phyloP scores from a whole-genome alignment of 129 eudicot species.

The Mikania micrantha region DNA sequence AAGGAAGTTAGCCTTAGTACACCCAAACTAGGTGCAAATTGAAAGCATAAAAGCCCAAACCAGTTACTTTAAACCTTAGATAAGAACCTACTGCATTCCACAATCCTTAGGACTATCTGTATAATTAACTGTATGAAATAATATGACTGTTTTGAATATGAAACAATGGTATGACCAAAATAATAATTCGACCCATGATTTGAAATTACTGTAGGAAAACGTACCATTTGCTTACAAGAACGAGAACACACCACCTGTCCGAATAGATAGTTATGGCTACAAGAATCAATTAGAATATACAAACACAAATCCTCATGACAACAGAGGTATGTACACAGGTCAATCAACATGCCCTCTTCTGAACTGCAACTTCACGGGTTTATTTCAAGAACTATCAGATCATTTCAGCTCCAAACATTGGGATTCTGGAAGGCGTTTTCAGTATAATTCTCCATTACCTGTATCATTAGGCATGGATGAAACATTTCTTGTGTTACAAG shows the following conservation, averaged over 20 bases:
- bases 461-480: constrained; percentile 55
- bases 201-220: constrained; percentile 18
- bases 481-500: constrained; percentile 60
- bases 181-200: not conserved
- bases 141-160: not conserved
- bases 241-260: constrained; percentile 26
- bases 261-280: constrained; percentile 43
- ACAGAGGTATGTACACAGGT: constrained; percentile 26
- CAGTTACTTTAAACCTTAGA: too few species aligned
- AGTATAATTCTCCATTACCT: constrained; percentile 48
- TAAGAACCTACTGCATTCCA: too few species aligned
- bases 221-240: constrained; percentile 37
- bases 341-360: constrained; percentile 40
- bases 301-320: constrained; percentile 35
- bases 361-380: constrained; percentile 55
- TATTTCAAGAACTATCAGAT: constrained; percentile 42
- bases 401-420: constrained; percentile 71
- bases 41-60: too few species aligned
- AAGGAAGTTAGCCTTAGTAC: too few species aligned
- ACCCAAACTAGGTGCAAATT: too few species aligned
- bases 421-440: constrained; percentile 72
- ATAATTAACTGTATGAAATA: too few species aligned
- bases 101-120: too few species aligned
- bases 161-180: not conserved
- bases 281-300: constrained; percentile 30